Base-by-base conservation (phyloP, 2,329 filamentous ascomycete species). In the Diaporthe ilicicola region DNA sequence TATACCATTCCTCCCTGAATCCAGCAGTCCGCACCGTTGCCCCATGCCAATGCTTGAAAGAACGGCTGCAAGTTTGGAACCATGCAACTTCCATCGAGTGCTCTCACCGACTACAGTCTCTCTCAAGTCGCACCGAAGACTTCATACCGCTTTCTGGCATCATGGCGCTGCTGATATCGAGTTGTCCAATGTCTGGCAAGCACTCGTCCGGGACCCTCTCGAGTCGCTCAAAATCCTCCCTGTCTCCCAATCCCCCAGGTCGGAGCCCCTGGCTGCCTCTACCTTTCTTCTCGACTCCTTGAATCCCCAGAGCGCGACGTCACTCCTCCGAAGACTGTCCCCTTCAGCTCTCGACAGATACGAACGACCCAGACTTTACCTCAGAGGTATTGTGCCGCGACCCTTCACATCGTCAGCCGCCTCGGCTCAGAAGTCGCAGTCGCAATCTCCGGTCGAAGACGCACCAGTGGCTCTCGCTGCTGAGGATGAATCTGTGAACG, bases 221-320 rank as follows among this genome's bases (percentile, higher is more conserved):
- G 77, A 75, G 72, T 70, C 75, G 34, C 70, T 73, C 61, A 76
- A 76, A 70, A 55, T 75, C 79, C 46, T 73, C 73, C 48, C 75
- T 74, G 61, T 70, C 74, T 64, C 74, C 67, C 68, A 50, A 27
- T 51, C 46, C 72, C 76, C 69, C 70, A 77, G 53, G 73, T 74
- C 12, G 56, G 74, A 78, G 73, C 77, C 78, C 2, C 75, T 87
- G 69, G 79, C 79, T 48, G 84, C 86, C 34, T 88, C 87, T 5
- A 76, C 82, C 10, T 85, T 88, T 68, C 78, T 87, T 59, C 84
- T 90, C 77, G 88, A 89, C 77, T 89, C 89, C 67, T 78, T 89
- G 10, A 89, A 89, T 66, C 87, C 87, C 6, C 82, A 75, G 42
- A 83, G 82, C 12, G 82, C 85, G 13, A 70, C 83, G 15, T 78